Evolutionary conservation across 345 rosid species (phyloP).

Genomic region (Camelina hispida): DNA sequence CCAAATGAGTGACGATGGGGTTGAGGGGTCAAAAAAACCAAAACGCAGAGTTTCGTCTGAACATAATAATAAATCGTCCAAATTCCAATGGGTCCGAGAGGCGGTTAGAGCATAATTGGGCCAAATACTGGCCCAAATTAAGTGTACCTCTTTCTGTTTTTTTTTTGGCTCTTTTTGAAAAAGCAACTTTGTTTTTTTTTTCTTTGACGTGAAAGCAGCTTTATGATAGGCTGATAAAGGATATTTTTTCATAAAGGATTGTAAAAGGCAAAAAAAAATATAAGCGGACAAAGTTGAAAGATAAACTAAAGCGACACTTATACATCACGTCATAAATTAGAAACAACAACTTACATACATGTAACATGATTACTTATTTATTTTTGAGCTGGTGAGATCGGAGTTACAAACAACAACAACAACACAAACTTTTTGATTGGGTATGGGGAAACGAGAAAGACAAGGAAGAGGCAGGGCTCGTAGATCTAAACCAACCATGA

Average conservation of each 20-base stretch:
- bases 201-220: conserved; percentile 14
- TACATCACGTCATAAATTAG: conserved; percentile 36
- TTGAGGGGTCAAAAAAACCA: not conserved
- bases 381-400: conserved; percentile 32
- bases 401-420: conserved; percentile 25
- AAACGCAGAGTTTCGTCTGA: conserved; percentile 8
- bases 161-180: not conserved
- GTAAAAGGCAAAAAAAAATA: not conserved
- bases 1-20: not conserved
- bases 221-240: not conserved
- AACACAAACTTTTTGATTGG: conserved; percentile 21
- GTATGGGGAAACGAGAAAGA: conserved; percentile 34
- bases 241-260: not conserved
- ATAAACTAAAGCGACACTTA: conserved; percentile 34
- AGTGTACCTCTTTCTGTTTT: conserved; percentile 1
- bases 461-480: conserved; percentile 29
- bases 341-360: not conserved
- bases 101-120: not conserved
- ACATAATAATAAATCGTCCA: not conserved
- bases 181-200: conserved; percentile 6
- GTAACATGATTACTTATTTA: conserved; percentile 30
- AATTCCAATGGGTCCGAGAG: not conserved
- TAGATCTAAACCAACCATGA: conserved; percentile 41
- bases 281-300: conserved; percentile 11
- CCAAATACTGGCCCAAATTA: not conserved